These are phyloP conservation scores for Opeltia flavorubescens DNA, from an alignment of 495 filamentous ascomycete genomes.

Conservation along the genomic window DNA sequence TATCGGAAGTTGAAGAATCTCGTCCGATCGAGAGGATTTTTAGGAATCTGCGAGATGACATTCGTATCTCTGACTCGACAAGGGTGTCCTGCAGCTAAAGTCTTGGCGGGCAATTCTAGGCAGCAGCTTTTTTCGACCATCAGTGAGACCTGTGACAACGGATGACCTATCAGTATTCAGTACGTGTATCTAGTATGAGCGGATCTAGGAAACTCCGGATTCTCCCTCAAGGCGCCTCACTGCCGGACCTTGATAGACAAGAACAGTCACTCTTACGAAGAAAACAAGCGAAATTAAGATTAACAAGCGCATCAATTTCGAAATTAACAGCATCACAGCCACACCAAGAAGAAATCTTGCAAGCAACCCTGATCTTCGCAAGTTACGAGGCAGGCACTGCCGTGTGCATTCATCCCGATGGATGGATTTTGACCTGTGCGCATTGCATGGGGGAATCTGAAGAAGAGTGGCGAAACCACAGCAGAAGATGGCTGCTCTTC, in stretches of 20 bases:
- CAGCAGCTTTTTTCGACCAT: too few relatives aligned
- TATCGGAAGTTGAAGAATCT: too few relatives aligned
- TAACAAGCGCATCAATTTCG: conserved; percentile 4
- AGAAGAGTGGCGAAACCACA: conserved; percentile 14
- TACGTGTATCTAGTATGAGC: too few relatives aligned
- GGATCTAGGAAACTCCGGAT: too few relatives aligned
- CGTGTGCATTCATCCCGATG: conserved; percentile 27
- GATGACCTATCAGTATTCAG: too few relatives aligned
- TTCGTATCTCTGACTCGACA: too few relatives aligned
- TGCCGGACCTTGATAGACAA: conserved; percentile 1
- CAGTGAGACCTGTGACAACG: too few relatives aligned
- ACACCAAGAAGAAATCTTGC: conserved; percentile 9
- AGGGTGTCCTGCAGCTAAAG: too few relatives aligned
- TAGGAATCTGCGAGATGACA: too few relatives aligned
- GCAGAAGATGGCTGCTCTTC: conserved; percentile 25
- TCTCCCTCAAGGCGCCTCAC: neutral
- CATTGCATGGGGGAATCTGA: conserved; percentile 29
- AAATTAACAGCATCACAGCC: neutral
- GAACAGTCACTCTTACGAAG: conserved; percentile 12
- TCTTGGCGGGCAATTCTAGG: too few relatives aligned
- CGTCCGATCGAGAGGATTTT: too few relatives aligned
- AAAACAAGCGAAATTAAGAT: conserved; percentile 10
- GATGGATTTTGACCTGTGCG: conserved; percentile 31
- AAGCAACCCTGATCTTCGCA: conserved; percentile 33
- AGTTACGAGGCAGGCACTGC: conserved; percentile 34